Conservation (phyloP, 208 protist species). For the Leishmania mexicana region DNA sequence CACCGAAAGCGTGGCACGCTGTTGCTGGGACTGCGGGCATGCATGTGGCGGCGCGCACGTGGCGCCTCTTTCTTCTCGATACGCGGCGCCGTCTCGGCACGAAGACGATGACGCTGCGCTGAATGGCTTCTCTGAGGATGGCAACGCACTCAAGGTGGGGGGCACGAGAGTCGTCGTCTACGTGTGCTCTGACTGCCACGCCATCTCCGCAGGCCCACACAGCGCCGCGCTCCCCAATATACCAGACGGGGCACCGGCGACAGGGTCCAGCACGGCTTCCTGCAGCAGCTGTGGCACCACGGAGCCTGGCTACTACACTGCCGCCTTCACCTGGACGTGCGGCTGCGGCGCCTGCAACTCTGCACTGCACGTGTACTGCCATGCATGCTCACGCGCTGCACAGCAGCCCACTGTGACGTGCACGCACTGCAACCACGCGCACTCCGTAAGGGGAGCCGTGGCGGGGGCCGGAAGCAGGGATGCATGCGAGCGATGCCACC, state of each 20-base stretch:
- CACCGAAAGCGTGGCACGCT: not conserved
- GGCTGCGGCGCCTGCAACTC: conserved; percentile 62
- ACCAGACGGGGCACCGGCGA: conserved; percentile 5
- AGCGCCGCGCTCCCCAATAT: not conserved
- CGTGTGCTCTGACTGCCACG: conserved; percentile 23
- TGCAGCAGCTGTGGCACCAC: conserved; percentile 15
- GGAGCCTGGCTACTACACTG: conserved; percentile 35
- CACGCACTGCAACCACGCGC: conserved; percentile 23
- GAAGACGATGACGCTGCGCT: not conserved
- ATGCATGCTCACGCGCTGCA: conserved; percentile 38
- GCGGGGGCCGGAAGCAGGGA: not conserved
- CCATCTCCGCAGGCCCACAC: not conserved
- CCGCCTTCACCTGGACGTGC: conserved; percentile 71
- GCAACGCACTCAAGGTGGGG: not conserved
- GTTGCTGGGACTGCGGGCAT: conserved; percentile 15
- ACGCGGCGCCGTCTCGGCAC: not conserved
- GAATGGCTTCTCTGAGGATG: not conserved
- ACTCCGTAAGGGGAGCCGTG: not conserved
- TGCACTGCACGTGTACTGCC: conserved; percentile 53
- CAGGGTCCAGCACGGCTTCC: not conserved
- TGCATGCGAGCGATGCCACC: conserved; percentile 30
- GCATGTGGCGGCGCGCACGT: not conserved
- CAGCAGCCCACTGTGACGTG: conserved; percentile 16
- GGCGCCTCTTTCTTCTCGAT: not conserved
- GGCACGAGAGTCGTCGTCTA: conserved; percentile 2